phyloP scores from a whole-genome alignment of 2,329 filamentous ascomycete species.

The Aspergillus sp. region DNA sequence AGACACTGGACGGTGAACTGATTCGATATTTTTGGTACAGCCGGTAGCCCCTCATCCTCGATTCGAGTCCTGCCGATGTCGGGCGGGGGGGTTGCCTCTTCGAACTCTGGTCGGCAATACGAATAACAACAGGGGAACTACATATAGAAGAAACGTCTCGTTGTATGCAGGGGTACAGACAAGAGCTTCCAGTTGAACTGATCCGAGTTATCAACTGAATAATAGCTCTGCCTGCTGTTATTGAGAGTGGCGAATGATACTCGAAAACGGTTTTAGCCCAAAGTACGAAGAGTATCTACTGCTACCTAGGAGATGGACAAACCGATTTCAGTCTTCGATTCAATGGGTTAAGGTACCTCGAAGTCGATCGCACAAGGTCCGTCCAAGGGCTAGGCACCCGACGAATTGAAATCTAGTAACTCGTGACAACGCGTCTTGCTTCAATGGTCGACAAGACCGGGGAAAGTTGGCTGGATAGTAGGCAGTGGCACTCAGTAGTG shows the following conservation, averaged over 20 bases:
- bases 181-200: too few species aligned
- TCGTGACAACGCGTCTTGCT: conserved; percentile 18
- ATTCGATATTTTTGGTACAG: neutral
- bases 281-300: too few species aligned
- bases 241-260: too few species aligned
- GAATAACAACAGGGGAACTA: neutral
- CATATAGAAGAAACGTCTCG: neutral
- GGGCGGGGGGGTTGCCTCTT: neutral
- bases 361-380: conserved; percentile 7
- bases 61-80: conserved; percentile 21
- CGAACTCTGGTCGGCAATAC: neutral
- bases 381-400: neutral
- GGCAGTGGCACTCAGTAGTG: conserved; percentile 23
- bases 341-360: too few species aligned
- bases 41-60: neutral
- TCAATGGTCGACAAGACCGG: conserved; percentile 16
- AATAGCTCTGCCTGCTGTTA: too few species aligned
- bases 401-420: neutral
- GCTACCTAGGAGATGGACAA: too few species aligned
- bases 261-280: too few species aligned
- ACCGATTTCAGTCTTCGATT: too few species aligned
- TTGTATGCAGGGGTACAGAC: too few species aligned
- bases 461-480: conserved; percentile 21
- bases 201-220: too few species aligned
- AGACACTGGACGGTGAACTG: conserved; percentile 6